Base-by-base conservation (phyloP, 768 basidiomycete species). In the Boletus sp. region DNA sequence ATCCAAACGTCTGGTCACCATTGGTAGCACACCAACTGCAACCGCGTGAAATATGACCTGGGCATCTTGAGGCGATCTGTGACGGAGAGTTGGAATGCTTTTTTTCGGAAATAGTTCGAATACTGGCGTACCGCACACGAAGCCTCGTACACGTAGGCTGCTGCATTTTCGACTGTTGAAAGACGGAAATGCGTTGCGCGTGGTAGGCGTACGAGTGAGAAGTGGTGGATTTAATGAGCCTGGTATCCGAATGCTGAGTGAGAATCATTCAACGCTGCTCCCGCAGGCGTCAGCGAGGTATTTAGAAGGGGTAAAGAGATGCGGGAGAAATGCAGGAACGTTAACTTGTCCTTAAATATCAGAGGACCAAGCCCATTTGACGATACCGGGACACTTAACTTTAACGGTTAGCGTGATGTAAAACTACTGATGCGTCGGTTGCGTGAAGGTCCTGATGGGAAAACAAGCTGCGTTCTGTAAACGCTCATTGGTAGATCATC, bases 31-130 rank as follows among this genome's bases (percentile, higher is more conserved):
- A 10, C 77, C 71, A 8, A 80, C 74, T 8, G 77, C 73, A 30
- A 91, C 90, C 33, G 83, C 89, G 64, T 90, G 86, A 71, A 92
- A 89, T 68, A 92, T 83, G 60, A 83, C 73, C 60, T 86, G 85
- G 3, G 90, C 89, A 66, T 92, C 90, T 14, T 76, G 70, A 24
- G 85, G 78, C 28, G 82, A 80, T 62, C 84, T 77, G 58, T 28
- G 52, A 49, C 15, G 7, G 30, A 7, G n/a, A 28, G 54, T 53
- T 50, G 10, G 45, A 28, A 33, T 40, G 17, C 20, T 15, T 49
- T 33, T 55, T 55, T 48, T 14, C 35, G 11, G 20, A 4, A 36
- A 47, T 39, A 30, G 28, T 37, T 18, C 9, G 50, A 50, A 47
- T 9, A 7, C 11, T 18, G 28, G 42, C 69, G 52, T 55, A 74